Evolutionary conservation across 2,329 filamentous ascomycete species (phyloP).

Genomic region (Thielaviopsis punctulata): DNA sequence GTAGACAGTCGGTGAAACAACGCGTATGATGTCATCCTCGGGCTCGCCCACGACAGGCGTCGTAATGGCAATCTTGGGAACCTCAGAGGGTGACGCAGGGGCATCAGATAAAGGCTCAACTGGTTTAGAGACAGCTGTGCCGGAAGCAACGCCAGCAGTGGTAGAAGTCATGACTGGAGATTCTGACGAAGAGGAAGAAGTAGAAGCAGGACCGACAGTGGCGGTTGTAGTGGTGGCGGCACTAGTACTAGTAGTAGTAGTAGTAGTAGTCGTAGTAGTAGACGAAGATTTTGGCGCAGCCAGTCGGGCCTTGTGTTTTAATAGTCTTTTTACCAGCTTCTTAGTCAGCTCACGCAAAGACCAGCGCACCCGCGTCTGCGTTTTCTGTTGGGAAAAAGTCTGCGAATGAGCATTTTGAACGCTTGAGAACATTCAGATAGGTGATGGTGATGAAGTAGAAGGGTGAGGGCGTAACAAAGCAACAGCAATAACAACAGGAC

Average conservation of each 20-base stretch:
- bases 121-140: neutral
- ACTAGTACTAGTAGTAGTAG: neutral
- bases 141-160: neutral
- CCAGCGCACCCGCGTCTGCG: conserved; percentile 1
- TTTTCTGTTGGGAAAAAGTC: neutral
- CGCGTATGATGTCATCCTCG: neutral
- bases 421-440: neutral
- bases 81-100: too few relatives aligned
- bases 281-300: neutral
- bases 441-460: neutral
- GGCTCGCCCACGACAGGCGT: neutral
- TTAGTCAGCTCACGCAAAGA: neutral
- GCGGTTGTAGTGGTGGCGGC: neutral
- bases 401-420: neutral
- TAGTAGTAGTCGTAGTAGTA: neutral
- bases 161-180: neutral
- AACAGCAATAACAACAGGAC: neutral
- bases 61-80: neutral
- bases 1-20: neutral
- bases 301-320: neutral
- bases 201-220: neutral
- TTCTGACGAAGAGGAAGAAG: neutral
- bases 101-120: neutral
- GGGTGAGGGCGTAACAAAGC: neutral
- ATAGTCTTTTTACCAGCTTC: neutral